Percentiles rank a stretch among this genome's conserved stretches.
Evolutionary conservation across 2,329 filamentous ascomycete genomes (phyloP).

Genomic region (Stenocarpella maydis): DNA sequence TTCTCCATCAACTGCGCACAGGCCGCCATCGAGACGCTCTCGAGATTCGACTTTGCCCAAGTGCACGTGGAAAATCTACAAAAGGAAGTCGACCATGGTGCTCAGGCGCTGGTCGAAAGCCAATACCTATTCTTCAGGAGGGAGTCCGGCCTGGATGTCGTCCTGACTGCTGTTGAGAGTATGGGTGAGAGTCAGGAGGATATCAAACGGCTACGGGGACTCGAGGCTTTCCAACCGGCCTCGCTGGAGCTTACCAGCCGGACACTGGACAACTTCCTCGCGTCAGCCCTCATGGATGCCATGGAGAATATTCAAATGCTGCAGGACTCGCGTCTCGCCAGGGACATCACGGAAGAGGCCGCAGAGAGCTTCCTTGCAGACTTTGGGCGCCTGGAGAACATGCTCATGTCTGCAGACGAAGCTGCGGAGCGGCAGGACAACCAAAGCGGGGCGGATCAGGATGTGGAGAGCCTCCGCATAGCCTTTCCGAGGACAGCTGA

Average conservation of each 20-base stretch:
- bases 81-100: slow-evolving; percentile 61
- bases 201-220: slow-evolving; percentile 60
- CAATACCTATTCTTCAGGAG: slow-evolving; percentile 78
- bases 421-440: slow-evolving; percentile 40
- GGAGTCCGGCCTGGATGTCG: slow-evolving; percentile 74
- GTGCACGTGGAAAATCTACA: slow-evolving; percentile 64
- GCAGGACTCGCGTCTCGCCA: slow-evolving; percentile 74
- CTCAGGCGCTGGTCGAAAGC: slow-evolving; percentile 66
- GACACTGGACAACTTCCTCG: slow-evolving; percentile 86
- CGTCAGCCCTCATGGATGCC: slow-evolving; percentile 91
- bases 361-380: slow-evolving; percentile 85
- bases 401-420: slow-evolving; percentile 55
- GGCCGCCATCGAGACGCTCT: slow-evolving; percentile 63
- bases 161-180: slow-evolving; percentile 66
- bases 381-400: slow-evolving; percentile 71
- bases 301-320: slow-evolving; percentile 80
- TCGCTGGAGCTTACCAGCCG: slow-evolving; percentile 75
- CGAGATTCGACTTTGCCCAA: slow-evolving; percentile 70
- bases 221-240: slow-evolving; percentile 66
- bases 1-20: slow-evolving; percentile 78
- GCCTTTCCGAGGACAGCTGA: slow-evolving; percentile 67
- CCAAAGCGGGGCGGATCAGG: slow-evolving; percentile 29
- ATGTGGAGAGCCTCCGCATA: slow-evolving; percentile 47
- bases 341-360: slow-evolving; percentile 82
- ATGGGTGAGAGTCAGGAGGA: slow-evolving; percentile 51